phyloP scores from a whole-genome alignment of 106 monocot species.

The Allium fistulosum region DNA sequence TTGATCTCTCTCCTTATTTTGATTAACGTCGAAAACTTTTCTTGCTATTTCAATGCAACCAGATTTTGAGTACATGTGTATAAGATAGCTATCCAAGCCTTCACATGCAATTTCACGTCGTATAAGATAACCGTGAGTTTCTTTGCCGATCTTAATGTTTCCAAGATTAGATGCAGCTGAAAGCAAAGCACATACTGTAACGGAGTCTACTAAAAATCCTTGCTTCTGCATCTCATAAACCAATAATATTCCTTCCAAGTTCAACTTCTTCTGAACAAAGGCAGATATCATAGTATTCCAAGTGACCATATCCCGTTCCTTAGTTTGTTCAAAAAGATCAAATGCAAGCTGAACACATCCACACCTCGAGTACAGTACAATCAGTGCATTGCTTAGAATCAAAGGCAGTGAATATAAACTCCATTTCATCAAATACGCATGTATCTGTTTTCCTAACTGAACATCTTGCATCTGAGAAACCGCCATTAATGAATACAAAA shows the following conservation, averaged over 20 bases:
- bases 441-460: conserved; percentile 64
- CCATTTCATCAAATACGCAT: conserved; percentile 54
- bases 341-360: conserved; percentile 46
- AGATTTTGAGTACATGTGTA: conserved; percentile 90
- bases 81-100: conserved; percentile 85
- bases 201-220: conserved; percentile 47
- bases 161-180: conserved; percentile 83
- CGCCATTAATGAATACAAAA: conserved; percentile 53
- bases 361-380: conserved; percentile 94
- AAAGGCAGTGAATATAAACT: conserved; percentile 23
- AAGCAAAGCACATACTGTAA: conserved; percentile 65
- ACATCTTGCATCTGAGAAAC: conserved; percentile 53
- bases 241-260: conserved; percentile 67
- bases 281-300: conserved; percentile 95
- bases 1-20: conserved; percentile 37
- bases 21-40: conserved; percentile 35
- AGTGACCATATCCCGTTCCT: conserved; percentile 62
- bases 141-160: conserved; percentile 47
- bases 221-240: conserved; percentile 76
- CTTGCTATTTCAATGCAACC: conserved; percentile 56
- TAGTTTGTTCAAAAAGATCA: conserved; percentile 58
- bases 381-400: conserved; percentile 61
- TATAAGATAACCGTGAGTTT: conserved; percentile 75
- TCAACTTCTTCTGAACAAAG: conserved; percentile 70
- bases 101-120: conserved; percentile 60